phyloP scores from a whole-genome alignment of 2,329 filamentous ascomycete species.

The Colletotrichum tropicicola region DNA sequence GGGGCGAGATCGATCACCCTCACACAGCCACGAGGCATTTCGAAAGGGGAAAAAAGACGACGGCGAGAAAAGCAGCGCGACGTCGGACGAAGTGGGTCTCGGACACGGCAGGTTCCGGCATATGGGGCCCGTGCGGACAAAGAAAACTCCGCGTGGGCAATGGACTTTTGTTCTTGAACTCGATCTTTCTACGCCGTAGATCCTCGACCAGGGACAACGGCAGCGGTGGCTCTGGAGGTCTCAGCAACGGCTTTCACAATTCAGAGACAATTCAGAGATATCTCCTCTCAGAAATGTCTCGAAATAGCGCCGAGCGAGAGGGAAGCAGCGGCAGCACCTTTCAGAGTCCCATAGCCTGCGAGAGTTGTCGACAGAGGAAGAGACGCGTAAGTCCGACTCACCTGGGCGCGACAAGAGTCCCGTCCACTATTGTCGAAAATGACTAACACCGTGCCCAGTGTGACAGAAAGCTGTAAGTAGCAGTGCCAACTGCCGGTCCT shows the following conservation, averaged over 20 bases:
- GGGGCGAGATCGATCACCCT: background rate
- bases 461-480: conserved; percentile 27
- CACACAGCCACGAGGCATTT: background rate
- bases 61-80: background rate
- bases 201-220: conserved; percentile 1
- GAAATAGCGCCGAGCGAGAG: background rate
- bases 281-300: background rate
- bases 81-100: conserved; percentile 1
- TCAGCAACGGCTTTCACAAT: background rate
- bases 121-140: conserved; percentile 11
- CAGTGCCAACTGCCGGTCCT: background rate
- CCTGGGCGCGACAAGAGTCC: background rate
- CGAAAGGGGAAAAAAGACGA: background rate
- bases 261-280: too few relatives aligned
- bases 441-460: conserved; percentile 12
- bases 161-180: conserved; percentile 14
- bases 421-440: background rate
- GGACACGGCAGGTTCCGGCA: conserved; percentile 8
- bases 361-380: conserved; percentile 42
- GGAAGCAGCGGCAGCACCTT: background rate
- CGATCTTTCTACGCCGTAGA: conserved; percentile 13
- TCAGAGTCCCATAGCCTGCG: conserved; percentile 43
- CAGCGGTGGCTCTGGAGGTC: background rate
- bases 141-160: background rate
- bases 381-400: conserved; percentile 36